Evolutionary conservation across 306 rosid species (phyloP).

Genomic region (Chamaecrista fasciculata): DNA sequence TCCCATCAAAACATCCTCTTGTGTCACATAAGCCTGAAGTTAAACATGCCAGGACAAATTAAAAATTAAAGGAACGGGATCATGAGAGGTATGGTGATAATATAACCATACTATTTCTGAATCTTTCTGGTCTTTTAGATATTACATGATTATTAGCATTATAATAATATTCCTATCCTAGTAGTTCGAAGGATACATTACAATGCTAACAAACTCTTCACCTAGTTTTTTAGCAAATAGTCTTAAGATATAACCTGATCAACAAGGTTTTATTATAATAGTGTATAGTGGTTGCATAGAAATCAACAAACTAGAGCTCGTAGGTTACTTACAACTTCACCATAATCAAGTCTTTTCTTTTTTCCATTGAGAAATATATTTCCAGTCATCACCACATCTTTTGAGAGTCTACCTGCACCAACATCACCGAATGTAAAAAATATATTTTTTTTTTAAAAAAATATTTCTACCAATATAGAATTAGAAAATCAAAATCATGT

Average conservation of each 20-base stretch:
- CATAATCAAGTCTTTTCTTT: conserved; percentile 60
- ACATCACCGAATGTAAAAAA: conserved; percentile 12
- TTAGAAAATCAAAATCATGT: background rate
- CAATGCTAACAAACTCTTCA: no score
- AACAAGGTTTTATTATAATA: background rate
- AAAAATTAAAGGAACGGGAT: background rate
- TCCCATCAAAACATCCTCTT: conserved; percentile 81
- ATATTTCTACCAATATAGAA: background rate
- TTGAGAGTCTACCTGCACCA: conserved; percentile 69
- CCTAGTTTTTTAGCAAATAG: no score
- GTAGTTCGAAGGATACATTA: background rate
- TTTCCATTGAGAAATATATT: conserved; percentile 69
- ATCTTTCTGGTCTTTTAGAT: background rate
- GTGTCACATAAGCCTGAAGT: conserved; percentile 82
- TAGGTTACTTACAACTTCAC: conserved; percentile 58
- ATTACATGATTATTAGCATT: background rate
- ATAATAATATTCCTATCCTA: background rate
- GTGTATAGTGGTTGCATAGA: background rate
- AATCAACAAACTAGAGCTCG: background rate
- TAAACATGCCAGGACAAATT: background rate
- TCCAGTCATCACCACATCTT: conserved; percentile 80
- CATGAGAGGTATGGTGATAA: background rate
- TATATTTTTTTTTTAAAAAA: no score
- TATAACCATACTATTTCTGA: background rate
- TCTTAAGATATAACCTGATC: background rate